Base-by-base conservation (phyloP, 202 grass and related monocot genomes). In the Zizania palustris region DNA sequence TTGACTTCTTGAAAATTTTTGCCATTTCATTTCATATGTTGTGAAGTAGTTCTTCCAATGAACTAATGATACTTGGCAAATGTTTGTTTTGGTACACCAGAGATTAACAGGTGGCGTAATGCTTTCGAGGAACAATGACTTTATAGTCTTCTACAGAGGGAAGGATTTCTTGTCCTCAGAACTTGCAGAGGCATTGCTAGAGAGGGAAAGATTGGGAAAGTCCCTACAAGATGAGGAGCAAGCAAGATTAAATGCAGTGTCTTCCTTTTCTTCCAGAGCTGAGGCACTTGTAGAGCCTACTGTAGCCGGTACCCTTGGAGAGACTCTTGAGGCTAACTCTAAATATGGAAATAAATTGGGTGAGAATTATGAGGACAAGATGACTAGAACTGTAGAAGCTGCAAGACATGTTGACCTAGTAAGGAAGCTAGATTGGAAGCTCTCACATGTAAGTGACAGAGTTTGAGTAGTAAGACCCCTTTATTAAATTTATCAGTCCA, bases 111-210 rank as follows among this genome's bases (percentile, higher is more conserved):
- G 91, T 59, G 95, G 91, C 19, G 49, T 83, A 69, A 88, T 98
- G 64, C 88, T 98, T 76, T 93, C 95, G 77, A 89, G 91, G 77
- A 94, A 90, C 87, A 94, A 92, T 71, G 95, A 94, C n/a, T 98
- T 80, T 63, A 82, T 98, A 51, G 95, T 98, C 60, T 92, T 98
- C 86, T 98, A 98, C 77, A 89, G 95, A 90, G 95, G 95, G 39
- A 98, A 98, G 76, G 78, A 98, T 85, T 97, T 98, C 80, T 87
- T 98, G 84, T 84, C 86, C 65, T 82, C 82, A 60, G 95, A 98
- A 78, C 64, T 98, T 9, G 77, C 87, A 45, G 85, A 88, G 54
- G 89, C 61, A 63, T 82, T 94, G 41, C 82, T 98, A 63, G 95
- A 94, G 65, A 90, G 95, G 71, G 95, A 98, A 89, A 88, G 57